These are phyloP conservation scores for Colletotrichum graminicola DNA, from an alignment of 2,329 filamentous ascomycete genomes.

Conservation along the genomic window DNA sequence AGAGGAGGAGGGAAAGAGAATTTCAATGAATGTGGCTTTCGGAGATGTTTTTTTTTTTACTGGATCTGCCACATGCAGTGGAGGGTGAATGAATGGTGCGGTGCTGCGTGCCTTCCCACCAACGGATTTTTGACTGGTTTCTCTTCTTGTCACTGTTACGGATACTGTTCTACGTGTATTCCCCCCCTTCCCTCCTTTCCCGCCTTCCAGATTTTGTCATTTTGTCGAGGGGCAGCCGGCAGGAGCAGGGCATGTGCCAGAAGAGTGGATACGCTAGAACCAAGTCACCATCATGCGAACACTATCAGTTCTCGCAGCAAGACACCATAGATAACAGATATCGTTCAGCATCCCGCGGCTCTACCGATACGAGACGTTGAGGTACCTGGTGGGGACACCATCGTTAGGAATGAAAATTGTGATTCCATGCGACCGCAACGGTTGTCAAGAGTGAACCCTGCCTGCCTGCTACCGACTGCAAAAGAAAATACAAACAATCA, in stretches of 20 bases:
- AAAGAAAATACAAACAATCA: constrained; percentile 3
- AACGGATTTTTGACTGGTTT: constrained; percentile 6
- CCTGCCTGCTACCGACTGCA: neutral
- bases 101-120: constrained; percentile 23
- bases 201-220: constrained; percentile 29
- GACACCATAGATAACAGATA: neutral
- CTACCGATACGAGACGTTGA: constrained; percentile 34
- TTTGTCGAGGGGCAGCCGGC: constrained; percentile 26
- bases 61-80: constrained; percentile 37
- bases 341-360: constrained; percentile 7
- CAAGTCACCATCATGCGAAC: constrained; percentile 13
- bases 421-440: constrained; percentile 18
- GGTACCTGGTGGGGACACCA: constrained; percentile 27
- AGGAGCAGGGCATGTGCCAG: constrained; percentile 34
- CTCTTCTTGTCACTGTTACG: constrained; percentile 4
- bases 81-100: constrained; percentile 13
- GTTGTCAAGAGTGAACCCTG: constrained; percentile 10
- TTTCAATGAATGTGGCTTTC: constrained; percentile 48
- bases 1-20: constrained; percentile 51
- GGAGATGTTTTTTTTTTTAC: constrained; percentile 43
- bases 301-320: constrained; percentile 15
- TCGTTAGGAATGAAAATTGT: constrained; percentile 37
- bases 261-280: constrained; percentile 7
- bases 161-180: neutral
- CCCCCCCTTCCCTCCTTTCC: neutral